Base-by-base conservation (phyloP, 139 green algal genomes). In the Nannochloris sp. region DNA sequence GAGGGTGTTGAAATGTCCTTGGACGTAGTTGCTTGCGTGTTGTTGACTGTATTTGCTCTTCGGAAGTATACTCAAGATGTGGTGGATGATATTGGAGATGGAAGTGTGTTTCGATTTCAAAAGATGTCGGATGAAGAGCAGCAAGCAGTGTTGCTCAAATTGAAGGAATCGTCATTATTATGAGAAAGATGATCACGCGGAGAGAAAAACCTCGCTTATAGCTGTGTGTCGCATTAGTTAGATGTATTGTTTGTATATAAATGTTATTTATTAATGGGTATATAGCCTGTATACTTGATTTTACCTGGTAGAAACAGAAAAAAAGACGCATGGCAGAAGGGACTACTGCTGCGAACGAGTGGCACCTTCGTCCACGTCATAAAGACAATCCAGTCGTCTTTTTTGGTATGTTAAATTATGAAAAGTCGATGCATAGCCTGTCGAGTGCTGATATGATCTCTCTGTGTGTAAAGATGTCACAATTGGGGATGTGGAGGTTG, bases 71-170 rank as follows among this genome's bases (percentile, higher is more conserved):
- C 78, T 2, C 92, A 98, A 63, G 62, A 76, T 0, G 61, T 95
- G 57, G 89, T 92, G 69, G 92, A 96, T 46, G 92, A 98, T 67
- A 90, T 98, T 16, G 92, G 92, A 3, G 92, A 97, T 74, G 94
- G 90, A 76, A 83, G 58, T 8, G 76, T 97, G 9, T 96, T 97
- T 60, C 51, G 54, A 36, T 76, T 71, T 19, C 25, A 50, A 21
- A 37, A 44, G 11, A 46, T 72, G 63, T 36, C 15, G 19, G 24
- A 54, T 21, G 63, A 58, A 9, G 63, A 67, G 44, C 55, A 75
- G 61, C 37, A 34, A 62, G 44, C 40, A 15, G 4, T 66, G 21
- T 23, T 64, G 23, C 18, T 9, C 7, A 19, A 18, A 21, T 12
- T 53, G 16, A 21, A 21, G 44, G 44, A 50, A 53, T 19, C 46